Evolutionary conservation across 129 eudicot genomes (phyloP).

Genomic region (Dittrichia graveolens): DNA sequence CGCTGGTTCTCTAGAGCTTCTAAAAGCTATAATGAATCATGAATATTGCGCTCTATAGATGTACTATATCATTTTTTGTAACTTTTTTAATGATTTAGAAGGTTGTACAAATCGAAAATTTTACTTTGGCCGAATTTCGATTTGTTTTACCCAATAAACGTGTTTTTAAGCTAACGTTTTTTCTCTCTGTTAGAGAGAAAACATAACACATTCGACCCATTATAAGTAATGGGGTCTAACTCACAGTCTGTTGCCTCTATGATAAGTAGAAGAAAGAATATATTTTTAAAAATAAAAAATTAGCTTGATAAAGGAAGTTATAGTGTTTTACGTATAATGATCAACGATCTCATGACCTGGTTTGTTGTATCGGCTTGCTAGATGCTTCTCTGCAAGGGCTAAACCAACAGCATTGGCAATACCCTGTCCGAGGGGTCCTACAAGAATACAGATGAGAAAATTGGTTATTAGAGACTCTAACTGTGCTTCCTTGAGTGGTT

Average conservation of each 20-base stretch:
- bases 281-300: not conserved
- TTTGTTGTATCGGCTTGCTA: conserved; percentile 60
- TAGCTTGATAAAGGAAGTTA: not conserved
- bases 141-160: not conserved
- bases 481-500: not conserved
- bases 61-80: no score
- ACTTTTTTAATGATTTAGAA: not conserved
- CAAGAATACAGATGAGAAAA: not conserved
- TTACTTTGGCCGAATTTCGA: not conserved
- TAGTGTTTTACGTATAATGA: conserved; percentile 54
- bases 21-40: no score
- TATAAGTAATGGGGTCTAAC: not conserved
- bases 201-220: not conserved
- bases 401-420: conserved; percentile 68
- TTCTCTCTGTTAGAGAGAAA: not conserved
- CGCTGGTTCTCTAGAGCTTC: no score
- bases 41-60: no score
- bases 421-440: conserved; percentile 78
- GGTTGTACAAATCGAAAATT: not conserved
- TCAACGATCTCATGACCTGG: conserved; percentile 60
- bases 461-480: not conserved
- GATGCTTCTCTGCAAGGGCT: conserved; percentile 65
- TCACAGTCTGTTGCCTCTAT: not conserved
- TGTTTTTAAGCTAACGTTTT: not conserved
- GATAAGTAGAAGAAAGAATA: not conserved